phyloP scores from a whole-genome alignment of 805 yeast genomes.

The Yueomyces sp. region DNA sequence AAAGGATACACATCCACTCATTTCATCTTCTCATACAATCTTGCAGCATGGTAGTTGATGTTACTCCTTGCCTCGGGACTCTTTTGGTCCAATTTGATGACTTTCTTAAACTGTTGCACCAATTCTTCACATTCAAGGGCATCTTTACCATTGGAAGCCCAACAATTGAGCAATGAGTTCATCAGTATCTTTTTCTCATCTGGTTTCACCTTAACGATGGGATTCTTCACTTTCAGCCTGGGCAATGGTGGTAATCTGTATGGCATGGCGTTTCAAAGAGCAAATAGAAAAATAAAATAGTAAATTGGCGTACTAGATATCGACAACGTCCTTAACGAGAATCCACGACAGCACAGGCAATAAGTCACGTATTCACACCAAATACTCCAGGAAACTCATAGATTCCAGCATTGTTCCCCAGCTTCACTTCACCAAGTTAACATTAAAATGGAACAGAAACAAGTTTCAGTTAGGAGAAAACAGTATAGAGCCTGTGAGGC shows the following conservation, averaged over 20 bases:
- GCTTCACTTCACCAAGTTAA: no score
- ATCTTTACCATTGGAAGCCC: conserved; percentile 94
- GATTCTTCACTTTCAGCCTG: conserved; percentile 54
- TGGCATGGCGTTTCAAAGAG: conserved; percentile 17
- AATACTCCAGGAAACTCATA: no score
- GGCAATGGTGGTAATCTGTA: conserved; percentile 58
- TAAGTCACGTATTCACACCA: background rate
- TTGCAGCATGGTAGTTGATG: conserved; percentile 40
- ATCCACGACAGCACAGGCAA: no score
- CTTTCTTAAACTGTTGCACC: conserved; percentile 57
- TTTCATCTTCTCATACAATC: conserved; percentile 34
- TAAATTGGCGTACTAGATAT: no score
- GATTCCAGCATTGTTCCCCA: no score
- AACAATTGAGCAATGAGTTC: conserved; percentile 80
- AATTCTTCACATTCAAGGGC: conserved; percentile 48
- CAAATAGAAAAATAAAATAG: no score
- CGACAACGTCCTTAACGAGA: no score
- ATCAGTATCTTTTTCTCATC: conserved; percentile 69
- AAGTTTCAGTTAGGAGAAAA: no score
- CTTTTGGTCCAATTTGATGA: conserved; percentile 38
- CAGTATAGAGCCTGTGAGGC: conserved; percentile 56
- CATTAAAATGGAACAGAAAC: no score
- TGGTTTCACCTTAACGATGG: conserved; percentile 41
- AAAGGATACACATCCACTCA: no score
- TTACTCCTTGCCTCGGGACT: conserved; percentile 25